Percentiles rank a stretch among this genome's conserved stretches.
Evolutionary conservation across 768 basidiomycete species (phyloP).

Genomic region (Exsudoporus frostii): DNA sequence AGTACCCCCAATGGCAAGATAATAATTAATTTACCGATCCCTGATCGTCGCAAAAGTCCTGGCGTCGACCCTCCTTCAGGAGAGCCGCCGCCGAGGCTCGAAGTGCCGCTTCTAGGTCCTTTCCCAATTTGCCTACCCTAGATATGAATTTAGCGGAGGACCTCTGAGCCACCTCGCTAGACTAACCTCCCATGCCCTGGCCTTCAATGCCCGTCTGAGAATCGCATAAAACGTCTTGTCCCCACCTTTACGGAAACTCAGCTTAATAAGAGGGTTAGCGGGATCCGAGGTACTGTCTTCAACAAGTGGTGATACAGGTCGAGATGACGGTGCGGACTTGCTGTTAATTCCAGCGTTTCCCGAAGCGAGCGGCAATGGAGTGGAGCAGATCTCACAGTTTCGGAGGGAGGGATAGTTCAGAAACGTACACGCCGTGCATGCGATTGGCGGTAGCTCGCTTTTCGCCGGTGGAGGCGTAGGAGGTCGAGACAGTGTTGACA

Average conservation of each 20-base stretch:
- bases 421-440: slow-evolving; percentile 90
- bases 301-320: slow-evolving; percentile 51
- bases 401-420: slow-evolving; percentile 75
- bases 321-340: slow-evolving; percentile 65
- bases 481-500: slow-evolving; percentile 17
- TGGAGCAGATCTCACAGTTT: slow-evolving; percentile 83
- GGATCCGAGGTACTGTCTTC: slow-evolving; percentile 26
- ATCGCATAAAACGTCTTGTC: slow-evolving; percentile 78
- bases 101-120: slow-evolving; percentile 17
- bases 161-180: not conserved
- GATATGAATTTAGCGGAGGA: not conserved
- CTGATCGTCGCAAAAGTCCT: slow-evolving; percentile 21
- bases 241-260: slow-evolving; percentile 92
- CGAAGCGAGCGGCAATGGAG: slow-evolving; percentile 48
- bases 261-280: slow-evolving; percentile 54
- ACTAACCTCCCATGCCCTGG: slow-evolving; percentile 73
- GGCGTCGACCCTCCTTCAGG: slow-evolving; percentile 17
- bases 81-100: slow-evolving; percentile 17
- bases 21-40: slow-evolving; percentile 25
- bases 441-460: slow-evolving; percentile 36
- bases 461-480: slow-evolving; percentile 20
- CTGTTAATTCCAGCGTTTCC: slow-evolving; percentile 28
- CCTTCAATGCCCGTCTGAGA: slow-evolving; percentile 65
- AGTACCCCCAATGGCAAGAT: not conserved
- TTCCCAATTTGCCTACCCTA: slow-evolving; percentile 33